Base-by-base conservation (phyloP, 495 filamentous ascomycete species). In the Talaromyces trachyspermus region DNA sequence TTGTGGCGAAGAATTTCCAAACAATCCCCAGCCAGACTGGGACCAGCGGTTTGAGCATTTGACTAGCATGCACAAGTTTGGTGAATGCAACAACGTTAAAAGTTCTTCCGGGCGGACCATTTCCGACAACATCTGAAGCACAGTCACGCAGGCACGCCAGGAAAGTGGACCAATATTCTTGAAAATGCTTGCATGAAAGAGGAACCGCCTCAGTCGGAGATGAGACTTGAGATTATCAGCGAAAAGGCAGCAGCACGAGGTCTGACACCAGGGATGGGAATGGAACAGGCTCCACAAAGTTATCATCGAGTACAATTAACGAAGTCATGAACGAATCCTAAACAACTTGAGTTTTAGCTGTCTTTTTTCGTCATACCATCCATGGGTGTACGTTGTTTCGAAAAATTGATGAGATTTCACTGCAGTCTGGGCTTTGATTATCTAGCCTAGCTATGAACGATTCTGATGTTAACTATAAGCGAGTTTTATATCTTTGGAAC, bases 81-180 rank as follows among this genome's bases (percentile, higher is more conserved):
- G 90, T 50, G 94, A 97, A 66, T 98, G 92, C 76, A 98, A 98
- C 61, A 87, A 94, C 53, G 84, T 84, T 51, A 98, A 98, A 97
- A 97, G 63, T 98, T 98, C 64, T 98, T 86, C 68, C 82, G 92
- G 4, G 92, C 92, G 14, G 92, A 98, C 61, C 92, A 98, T 60
- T 98, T 98, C 75, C 82, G 92, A 29, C 92, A 98, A 64, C 92
- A 98, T 68, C 72, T 98, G 44, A 98, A 98, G 71, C 92, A 98
- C 56, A 96, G 91, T 60, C 92, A 98, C 66, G 88, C 85, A 5
- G 94, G 92, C 10, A 91, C 89, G 2, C 95, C 89, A 65, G 92
- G 92, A 18, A 97, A 97, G 61, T 97, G 94, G 92, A 98, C 92
- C 15, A 98, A 98, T 63, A 91, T 95, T 71, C 68, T 98, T 33